These are phyloP conservation scores for Suillus hirtellus DNA, from an alignment of 768 basidiomycete species.

Conservation along the genomic window DNA sequence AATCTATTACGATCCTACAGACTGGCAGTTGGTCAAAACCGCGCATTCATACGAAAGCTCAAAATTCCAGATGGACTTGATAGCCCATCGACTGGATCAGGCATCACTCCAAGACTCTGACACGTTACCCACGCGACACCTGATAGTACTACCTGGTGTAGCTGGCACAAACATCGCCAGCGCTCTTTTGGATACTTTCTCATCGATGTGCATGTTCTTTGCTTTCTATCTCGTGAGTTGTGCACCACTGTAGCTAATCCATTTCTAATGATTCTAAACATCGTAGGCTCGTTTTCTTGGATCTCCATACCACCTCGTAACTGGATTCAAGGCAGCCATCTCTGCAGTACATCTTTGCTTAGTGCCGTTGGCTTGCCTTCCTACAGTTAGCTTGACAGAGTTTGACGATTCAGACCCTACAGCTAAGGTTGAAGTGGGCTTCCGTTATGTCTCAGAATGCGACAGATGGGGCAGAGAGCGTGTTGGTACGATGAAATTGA, in stretches of 20 bases:
- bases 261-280: constrained; percentile 10
- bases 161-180: constrained; percentile 61
- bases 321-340: constrained; percentile 63
- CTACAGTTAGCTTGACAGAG: constrained; percentile 25
- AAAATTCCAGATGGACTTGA: constrained; percentile 78
- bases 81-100: constrained; percentile 56
- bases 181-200: constrained; percentile 45
- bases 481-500: constrained; percentile 50
- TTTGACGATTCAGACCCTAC: constrained; percentile 19
- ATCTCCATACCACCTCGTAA: constrained; percentile 66
- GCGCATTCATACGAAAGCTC: constrained; percentile 64
- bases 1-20: constrained; percentile 54
- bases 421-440: constrained; percentile 19
- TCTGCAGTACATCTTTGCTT: constrained; percentile 67
- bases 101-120: constrained; percentile 32
- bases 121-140: constrained; percentile 42
- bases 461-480: constrained; percentile 55
- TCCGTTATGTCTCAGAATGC: constrained; percentile 57
- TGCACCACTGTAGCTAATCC: not conserved
- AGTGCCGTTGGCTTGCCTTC: constrained; percentile 52
- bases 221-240: constrained; percentile 64
- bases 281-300: constrained; percentile 66
- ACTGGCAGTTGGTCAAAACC: constrained; percentile 71
- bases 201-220: constrained; percentile 49
- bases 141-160: constrained; percentile 70